Percentiles rank a stretch among this genome's conserved stretches.
phyloP scores from a whole-genome alignment of 805 yeast species.

The Citeromyces nyonsensis region DNA sequence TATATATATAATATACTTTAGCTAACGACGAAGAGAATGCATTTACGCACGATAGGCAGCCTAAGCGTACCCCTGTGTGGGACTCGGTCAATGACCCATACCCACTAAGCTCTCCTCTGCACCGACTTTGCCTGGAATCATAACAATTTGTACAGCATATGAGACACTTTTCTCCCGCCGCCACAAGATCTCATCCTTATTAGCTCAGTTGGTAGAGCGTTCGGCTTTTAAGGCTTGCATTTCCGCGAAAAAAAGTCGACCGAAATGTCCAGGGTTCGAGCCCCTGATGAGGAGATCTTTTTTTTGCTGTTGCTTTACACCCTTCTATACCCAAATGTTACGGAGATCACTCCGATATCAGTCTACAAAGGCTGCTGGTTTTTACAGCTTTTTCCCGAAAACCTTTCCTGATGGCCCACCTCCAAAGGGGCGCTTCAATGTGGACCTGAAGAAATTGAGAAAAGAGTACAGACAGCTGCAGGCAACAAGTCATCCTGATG shows the following conservation, averaged over 20 bases:
- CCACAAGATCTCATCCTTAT: conserved; percentile 13
- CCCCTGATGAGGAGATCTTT: conserved; percentile 36
- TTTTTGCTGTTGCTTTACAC: conserved; percentile 3
- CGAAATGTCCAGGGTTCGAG: conserved; percentile 51
- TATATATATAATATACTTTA: no score
- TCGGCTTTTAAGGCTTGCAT: conserved; percentile 34
- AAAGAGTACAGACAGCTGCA: conserved; percentile 68
- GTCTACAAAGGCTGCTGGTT: not conserved
- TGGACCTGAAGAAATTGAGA: conserved; percentile 42
- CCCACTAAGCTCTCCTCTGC: no score
- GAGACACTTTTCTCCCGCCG: no score
- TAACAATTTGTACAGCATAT: no score
- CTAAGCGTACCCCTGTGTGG: no score
- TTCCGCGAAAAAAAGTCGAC: conserved; percentile 17
- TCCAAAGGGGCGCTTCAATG: conserved; percentile 37
- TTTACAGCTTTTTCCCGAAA: conserved; percentile 58
- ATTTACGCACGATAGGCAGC: no score
- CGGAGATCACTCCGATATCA: no score
- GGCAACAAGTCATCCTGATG: conserved; percentile 72
- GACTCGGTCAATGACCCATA: no score
- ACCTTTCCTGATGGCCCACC: conserved; percentile 58
- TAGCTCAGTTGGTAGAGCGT: conserved; percentile 63
- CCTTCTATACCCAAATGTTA: no score
- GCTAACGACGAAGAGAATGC: no score
- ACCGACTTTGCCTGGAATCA: no score